These are phyloP conservation scores for Nyssa sinensis DNA, from an alignment of 148 eudicot species.

Conservation along the genomic window DNA sequence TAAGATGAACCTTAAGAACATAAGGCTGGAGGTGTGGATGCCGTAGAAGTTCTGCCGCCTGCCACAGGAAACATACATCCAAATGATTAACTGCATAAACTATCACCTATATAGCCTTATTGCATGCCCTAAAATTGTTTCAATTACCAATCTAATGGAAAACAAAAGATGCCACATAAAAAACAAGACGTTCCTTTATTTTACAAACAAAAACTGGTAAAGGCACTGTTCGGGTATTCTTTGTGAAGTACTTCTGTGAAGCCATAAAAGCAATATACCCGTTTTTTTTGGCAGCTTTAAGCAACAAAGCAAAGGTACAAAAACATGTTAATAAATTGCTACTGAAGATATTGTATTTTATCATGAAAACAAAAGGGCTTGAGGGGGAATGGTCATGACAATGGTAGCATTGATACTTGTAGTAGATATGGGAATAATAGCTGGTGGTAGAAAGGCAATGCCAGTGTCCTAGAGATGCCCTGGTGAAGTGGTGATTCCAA, in stretches of 20 bases:
- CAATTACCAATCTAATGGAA: neutral
- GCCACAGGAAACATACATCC: conserved; percentile 14
- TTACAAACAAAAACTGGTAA: neutral
- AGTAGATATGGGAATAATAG: neutral
- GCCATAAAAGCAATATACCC: conserved; percentile 8
- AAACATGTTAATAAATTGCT: too few relatives aligned
- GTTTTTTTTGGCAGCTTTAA: neutral
- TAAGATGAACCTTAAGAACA: conserved; percentile 70
- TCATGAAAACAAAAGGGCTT: too few relatives aligned
- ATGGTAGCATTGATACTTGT: neutral
- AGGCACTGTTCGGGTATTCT: neutral
- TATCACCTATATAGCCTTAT: neutral
- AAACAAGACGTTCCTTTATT: neutral
- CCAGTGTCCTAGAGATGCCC: neutral
- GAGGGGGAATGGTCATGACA: neutral
- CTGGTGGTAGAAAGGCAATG: neutral
- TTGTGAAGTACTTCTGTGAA: neutral
- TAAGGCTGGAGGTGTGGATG: conserved; percentile 84
- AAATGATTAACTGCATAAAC: neutral
- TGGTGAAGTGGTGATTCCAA: conserved; percentile 5
- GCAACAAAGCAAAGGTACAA: conserved; percentile 2
- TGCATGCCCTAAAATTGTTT: neutral
- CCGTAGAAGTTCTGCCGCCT: conserved; percentile 93
- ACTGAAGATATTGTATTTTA: too few relatives aligned
- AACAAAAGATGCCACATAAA: neutral